phyloP scores from a whole-genome alignment of 352 stramenopile species.

The Phytophthora citricola region DNA sequence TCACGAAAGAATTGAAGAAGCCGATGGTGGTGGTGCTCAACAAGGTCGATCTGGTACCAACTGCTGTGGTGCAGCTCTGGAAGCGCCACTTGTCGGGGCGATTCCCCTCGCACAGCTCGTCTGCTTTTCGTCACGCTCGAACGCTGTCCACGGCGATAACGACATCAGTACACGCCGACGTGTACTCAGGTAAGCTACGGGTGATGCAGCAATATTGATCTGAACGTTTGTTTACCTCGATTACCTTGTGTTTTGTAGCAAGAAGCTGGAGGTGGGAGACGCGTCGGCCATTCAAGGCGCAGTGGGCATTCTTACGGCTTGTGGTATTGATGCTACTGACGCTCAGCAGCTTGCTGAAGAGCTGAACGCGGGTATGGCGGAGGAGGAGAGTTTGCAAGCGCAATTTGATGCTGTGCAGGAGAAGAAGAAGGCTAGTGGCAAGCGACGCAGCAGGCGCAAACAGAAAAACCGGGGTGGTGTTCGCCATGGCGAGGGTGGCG shows the following conservation, averaged over 20 bases:
- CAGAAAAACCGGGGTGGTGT: constrained; percentile 52
- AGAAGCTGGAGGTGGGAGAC: constrained; percentile 83
- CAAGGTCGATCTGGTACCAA: constrained; percentile 84
- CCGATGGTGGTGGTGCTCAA: constrained; percentile 87
- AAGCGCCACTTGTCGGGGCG: constrained; percentile 63
- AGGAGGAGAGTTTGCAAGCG: constrained; percentile 44
- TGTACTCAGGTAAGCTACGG: constrained; percentile 57
- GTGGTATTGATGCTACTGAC: constrained; percentile 57
- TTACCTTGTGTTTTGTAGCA: constrained; percentile 35
- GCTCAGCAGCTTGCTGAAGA: constrained; percentile 71
- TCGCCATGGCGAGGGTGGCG: constrained; percentile 15
- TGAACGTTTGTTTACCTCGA: not conserved
- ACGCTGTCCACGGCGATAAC: constrained; percentile 69
- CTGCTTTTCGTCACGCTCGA: constrained; percentile 81
- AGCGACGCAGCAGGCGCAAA: constrained; percentile 62
- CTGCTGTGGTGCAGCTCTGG: constrained; percentile 68
- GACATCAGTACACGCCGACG: constrained; percentile 73
- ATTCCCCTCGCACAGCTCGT: constrained; percentile 74
- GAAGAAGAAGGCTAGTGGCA: constrained; percentile 49
- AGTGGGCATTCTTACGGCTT: constrained; percentile 73
- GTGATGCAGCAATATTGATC: not conserved
- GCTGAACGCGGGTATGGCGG: constrained; percentile 49
- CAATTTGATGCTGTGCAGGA: constrained; percentile 39
- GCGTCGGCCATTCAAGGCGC: constrained; percentile 68
- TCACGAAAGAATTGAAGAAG: constrained; percentile 78